Evolutionary conservation across 2,329 filamentous ascomycete genomes (phyloP), one percentile per base, ranked within the genome.

Genomic region (Hypoxylon sp.): DNA sequence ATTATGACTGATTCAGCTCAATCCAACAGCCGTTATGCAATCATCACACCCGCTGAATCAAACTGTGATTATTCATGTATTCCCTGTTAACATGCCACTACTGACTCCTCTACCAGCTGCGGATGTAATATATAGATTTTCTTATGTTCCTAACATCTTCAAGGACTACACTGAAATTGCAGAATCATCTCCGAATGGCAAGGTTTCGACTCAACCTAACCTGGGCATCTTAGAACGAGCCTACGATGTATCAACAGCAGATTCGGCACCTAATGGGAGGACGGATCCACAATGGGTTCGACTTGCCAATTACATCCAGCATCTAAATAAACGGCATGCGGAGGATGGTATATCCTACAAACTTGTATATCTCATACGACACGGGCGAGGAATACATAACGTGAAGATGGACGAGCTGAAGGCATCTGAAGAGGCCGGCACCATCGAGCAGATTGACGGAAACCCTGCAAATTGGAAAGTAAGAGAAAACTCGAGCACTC

Each of bases 341-440:
- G 20, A 44, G 4, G 48, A 60, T 10, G 65, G 49, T 10, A 56
- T 39, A 28, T 67, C 49, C 1, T 67, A 64, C 32, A 68, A 68
- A 47, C n/a, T 68, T 7, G 20, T 68, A 3, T 67, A 56, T 17
- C 17, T 68, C 5, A 62, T 67, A 30, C 64, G 66, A 3, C 66
- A 68, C 34, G 66, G 63, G 19, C 26, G 26, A 49, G 54, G 66
- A 0, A 34, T 62, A 19, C 66, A 68, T 30, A 68, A 68, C 24
- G 49, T 64, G 13, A 50, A 62, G 41, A 68, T 68, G 66, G 58
- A 62, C 8, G 51, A 61, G 17, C 56, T 66, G 2, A 51, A 54
- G n/a, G 3, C 24, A 17, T 28, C 41, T 13, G 54, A 62, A 30
- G 47, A 47, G 53, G 58, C 11, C 13, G 55, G 28, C 22, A 34